Conservation (phyloP, 78 protist genomes). For the Speleostelium caveatum region DNA sequence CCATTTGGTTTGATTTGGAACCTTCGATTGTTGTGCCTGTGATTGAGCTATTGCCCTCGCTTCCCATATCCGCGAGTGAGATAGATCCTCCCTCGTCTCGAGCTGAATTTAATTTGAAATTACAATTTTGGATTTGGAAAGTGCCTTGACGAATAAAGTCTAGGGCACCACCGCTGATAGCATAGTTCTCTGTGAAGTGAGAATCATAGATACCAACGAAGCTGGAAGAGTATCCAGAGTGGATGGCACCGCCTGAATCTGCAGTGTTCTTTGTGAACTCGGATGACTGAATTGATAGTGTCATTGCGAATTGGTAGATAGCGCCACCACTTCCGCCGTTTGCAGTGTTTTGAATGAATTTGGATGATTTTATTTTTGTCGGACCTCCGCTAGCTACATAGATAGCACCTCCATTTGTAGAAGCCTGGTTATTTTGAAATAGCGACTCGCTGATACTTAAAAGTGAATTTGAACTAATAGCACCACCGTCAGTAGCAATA, state of each 20-base stretch:
- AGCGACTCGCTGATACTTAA: not conserved
- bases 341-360: not conserved
- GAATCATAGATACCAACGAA: not conserved
- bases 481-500: not conserved
- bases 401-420: not conserved
- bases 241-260: constrained; percentile 11
- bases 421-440: not conserved
- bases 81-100: constrained; percentile 23
- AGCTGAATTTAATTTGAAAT: constrained; percentile 4
- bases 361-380: not conserved
- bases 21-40: not conserved
- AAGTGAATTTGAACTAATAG: too few species aligned
- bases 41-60: not conserved
- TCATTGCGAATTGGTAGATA: not conserved
- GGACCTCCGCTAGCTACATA: not conserved
- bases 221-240: not conserved
- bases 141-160: not conserved
- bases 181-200: not conserved
- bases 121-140: not conserved
- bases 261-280: not conserved
- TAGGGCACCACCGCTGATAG: constrained; percentile 1
- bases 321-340: constrained; percentile 37
- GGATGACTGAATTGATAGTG: not conserved
- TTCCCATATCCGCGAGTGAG: not conserved
- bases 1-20: not conserved